These are phyloP conservation scores for Mycena belliarum DNA, from an alignment of 768 basidiomycete genomes.

Conservation along the genomic window DNA sequence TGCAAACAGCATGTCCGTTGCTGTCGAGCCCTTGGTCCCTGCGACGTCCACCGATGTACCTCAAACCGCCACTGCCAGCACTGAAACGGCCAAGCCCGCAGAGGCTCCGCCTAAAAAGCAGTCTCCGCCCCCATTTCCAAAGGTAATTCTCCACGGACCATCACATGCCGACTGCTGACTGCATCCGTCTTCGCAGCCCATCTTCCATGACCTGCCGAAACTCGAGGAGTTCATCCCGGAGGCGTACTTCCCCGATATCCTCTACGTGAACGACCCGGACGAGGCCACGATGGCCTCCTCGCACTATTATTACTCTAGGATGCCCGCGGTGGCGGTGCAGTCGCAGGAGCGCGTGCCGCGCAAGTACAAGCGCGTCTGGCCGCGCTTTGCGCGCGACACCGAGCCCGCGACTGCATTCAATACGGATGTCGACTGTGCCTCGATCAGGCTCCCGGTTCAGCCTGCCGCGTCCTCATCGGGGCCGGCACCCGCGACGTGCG, in stretches of 20 bases:
- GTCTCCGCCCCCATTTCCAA: neutral
- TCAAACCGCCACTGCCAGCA: too few species aligned
- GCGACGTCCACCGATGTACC: too few species aligned
- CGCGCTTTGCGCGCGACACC: conserved; percentile 11
- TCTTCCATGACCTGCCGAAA: conserved; percentile 10
- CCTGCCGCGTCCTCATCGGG: neutral
- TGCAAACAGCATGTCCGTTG: too few species aligned
- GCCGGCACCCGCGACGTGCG: neutral
- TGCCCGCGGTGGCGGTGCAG: neutral
- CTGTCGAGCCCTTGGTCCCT: too few species aligned
- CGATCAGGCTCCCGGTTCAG: conserved; percentile 6
- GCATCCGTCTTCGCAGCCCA: neutral
- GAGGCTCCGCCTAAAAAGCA: neutral
- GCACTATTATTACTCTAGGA: neutral
- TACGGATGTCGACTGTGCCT: neutral
- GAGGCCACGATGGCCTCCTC: neutral
- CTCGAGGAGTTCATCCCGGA: conserved; percentile 19
- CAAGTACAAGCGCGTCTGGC: conserved; percentile 21
- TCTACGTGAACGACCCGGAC: conserved; percentile 20
- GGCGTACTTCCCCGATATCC: conserved; percentile 20
- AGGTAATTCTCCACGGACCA: neutral
- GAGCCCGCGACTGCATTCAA: conserved; percentile 8
- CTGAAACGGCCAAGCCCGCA: neutral
- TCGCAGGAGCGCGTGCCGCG: conserved; percentile 7
- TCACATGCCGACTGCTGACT: too few species aligned